A percentile compares a stretch with the other conserved stretches of the same genome.
Evolutionary conservation across 495 filamentous ascomycete species (phyloP).

Genomic region (Rhypophila decipiens): DNA sequence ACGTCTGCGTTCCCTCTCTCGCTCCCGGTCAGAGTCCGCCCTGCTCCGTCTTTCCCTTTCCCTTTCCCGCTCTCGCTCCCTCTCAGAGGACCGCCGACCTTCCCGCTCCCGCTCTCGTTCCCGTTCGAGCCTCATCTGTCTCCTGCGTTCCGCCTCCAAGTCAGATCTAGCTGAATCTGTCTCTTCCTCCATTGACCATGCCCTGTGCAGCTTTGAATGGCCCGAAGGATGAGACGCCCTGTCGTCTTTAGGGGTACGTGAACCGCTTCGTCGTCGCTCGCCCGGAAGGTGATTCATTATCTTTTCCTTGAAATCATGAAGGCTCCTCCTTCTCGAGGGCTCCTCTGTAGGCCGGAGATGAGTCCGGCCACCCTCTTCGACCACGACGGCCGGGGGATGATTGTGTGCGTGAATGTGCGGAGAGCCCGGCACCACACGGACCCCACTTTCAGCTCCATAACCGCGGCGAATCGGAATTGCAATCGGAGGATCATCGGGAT

Average conservation of each 20-base stretch:
- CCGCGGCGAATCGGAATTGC: slow-evolving; percentile 17
- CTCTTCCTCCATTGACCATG: slow-evolving; percentile 17
- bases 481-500: slow-evolving; percentile 18
- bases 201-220: slow-evolving; percentile 11
- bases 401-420: slow-evolving; percentile 8
- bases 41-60: slow-evolving; percentile 17
- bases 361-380: neutral
- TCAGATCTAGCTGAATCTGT: slow-evolving; percentile 1
- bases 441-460: slow-evolving; percentile 12
- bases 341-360: slow-evolving; percentile 2
- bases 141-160: neutral
- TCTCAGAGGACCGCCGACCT: neutral
- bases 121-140: slow-evolving; percentile 10
- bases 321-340: slow-evolving; percentile 16
- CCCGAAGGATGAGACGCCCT: slow-evolving; percentile 7
- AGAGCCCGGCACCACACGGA: neutral
- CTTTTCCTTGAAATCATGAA: slow-evolving; percentile 1
- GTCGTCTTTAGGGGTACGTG: slow-evolving; percentile 11
- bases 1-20: slow-evolving; percentile 14
- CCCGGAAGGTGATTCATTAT: slow-evolving; percentile 12
- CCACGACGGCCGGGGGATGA: slow-evolving; percentile 4
- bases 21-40: slow-evolving; percentile 9
- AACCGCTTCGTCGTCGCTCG: slow-evolving; percentile 19
- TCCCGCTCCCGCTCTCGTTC: slow-evolving; percentile 1
- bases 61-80: slow-evolving; percentile 14